A percentile compares a stretch with the other conserved stretches of the same genome.
These are phyloP conservation scores for Monosporozyma aerobia DNA, from an alignment of 805 yeast genomes.

Conservation along the genomic window DNA sequence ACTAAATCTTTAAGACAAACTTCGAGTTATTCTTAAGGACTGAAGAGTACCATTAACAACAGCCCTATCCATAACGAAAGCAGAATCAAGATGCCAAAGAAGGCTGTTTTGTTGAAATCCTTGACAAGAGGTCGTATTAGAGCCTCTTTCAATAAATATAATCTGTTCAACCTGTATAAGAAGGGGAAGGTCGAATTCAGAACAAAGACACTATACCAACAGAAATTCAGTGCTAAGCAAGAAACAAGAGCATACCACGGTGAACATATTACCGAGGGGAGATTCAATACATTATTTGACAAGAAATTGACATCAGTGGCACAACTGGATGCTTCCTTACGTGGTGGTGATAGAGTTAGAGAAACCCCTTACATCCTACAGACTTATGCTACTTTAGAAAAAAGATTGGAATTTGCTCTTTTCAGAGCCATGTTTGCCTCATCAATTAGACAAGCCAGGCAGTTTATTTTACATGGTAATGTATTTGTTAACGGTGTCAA, in stretches of 20 bases:
- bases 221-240: slow-evolving; percentile 83
- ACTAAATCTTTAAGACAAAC: background rate
- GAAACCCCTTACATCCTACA: slow-evolving; percentile 81
- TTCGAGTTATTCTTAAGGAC: background rate
- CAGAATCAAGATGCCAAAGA: slow-evolving; percentile 49
- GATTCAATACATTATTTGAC: slow-evolving; percentile 66
- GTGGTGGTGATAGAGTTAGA: slow-evolving; percentile 39
- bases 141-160: slow-evolving; percentile 84
- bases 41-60: background rate
- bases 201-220: slow-evolving; percentile 72
- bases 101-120: slow-evolving; percentile 47
- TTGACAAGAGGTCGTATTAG: slow-evolving; percentile 67
- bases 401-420: slow-evolving; percentile 79
- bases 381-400: slow-evolving; percentile 81
- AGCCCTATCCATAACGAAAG: background rate
- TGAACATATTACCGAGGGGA: slow-evolving; percentile 76
- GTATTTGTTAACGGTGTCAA: slow-evolving; percentile 80
- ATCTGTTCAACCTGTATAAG: slow-evolving; percentile 80
- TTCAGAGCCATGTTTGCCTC: slow-evolving; percentile 92
- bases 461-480: slow-evolving; percentile 68
- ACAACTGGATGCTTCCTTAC: slow-evolving; percentile 73
- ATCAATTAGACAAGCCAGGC: slow-evolving; percentile 88
- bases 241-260: slow-evolving; percentile 96
- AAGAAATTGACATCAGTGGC: slow-evolving; percentile 74
- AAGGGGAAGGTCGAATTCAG: slow-evolving; percentile 47